Evolutionary conservation across 2,329 filamentous ascomycete genomes (phyloP).

Genomic region (Metarhizium anisopliae): DNA sequence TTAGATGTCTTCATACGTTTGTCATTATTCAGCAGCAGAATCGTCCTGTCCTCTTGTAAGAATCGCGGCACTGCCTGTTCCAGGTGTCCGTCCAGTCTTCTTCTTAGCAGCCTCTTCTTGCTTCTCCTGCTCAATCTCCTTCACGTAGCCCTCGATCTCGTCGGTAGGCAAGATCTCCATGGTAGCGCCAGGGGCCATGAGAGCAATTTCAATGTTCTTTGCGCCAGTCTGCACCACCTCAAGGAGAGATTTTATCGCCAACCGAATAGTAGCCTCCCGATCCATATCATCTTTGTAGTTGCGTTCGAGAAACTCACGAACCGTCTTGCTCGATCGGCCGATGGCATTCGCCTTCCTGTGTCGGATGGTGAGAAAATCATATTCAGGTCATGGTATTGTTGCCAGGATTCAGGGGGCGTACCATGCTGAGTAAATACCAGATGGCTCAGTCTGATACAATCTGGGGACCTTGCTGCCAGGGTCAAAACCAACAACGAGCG

Average conservation of each 20-base stretch:
- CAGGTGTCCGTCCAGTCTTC: slow-evolving; percentile 73
- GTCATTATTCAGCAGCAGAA: slow-evolving; percentile 26
- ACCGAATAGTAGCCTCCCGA: slow-evolving; percentile 86
- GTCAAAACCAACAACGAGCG: slow-evolving; percentile 96
- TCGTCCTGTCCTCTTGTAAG: slow-evolving; percentile 52
- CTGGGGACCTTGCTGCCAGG: slow-evolving; percentile 80
- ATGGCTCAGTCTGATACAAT: slow-evolving; percentile 98
- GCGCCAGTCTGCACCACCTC: slow-evolving; percentile 98
- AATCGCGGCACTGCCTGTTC: slow-evolving; percentile 62
- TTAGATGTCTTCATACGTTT: slow-evolving; percentile 1
- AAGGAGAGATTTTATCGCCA: slow-evolving; percentile 95
- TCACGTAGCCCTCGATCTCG: slow-evolving; percentile 94
- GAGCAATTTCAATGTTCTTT: slow-evolving; percentile 99
- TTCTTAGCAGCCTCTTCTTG: slow-evolving; percentile 97
- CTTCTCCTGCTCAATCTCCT: slow-evolving; percentile 99
- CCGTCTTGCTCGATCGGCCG: slow-evolving; percentile 95
- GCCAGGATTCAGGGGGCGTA: slow-evolving; percentile 28
- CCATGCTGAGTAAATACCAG: slow-evolving; percentile 98
- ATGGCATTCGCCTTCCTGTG: slow-evolving; percentile 97
- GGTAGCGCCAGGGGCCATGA: slow-evolving; percentile 87
- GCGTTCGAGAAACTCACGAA: slow-evolving; percentile 95
- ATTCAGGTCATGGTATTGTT: neutral
- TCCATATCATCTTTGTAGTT: slow-evolving; percentile 99
- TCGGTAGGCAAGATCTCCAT: slow-evolving; percentile 93
- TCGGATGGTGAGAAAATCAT: slow-evolving; percentile 7